Percentiles rank a stretch among this genome's conserved stretches.
Evolutionary conservation across 331 rosid species (phyloP).

Genomic region (Malus hybrid): DNA sequence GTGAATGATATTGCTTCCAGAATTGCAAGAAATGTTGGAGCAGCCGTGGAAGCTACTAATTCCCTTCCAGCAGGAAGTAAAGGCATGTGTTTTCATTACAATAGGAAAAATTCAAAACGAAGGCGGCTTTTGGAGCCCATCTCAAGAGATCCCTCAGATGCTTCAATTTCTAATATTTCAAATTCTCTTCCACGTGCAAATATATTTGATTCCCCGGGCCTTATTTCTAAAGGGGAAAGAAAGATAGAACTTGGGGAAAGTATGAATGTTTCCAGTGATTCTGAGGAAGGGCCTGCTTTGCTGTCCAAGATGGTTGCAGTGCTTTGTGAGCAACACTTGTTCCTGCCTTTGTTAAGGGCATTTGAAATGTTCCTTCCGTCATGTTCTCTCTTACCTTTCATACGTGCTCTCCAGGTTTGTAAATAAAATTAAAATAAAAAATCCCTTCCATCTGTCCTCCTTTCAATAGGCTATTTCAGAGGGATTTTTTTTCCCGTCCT

Average conservation of each 20-base stretch:
- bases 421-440: conserved; percentile 13
- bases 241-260: conserved; percentile 27
- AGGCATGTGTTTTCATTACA: conserved; percentile 67
- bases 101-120: conserved; percentile 71
- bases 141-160: conserved; percentile 27
- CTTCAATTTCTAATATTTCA: conserved; percentile 28
- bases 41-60: conserved; percentile 88
- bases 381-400: conserved; percentile 77
- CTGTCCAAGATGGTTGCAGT: conserved; percentile 94
- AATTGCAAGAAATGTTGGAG: conserved; percentile 77
- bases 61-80: conserved; percentile 55
- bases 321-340: conserved; percentile 81
- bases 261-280: conserved; percentile 27
- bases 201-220: conserved; percentile 32
- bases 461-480: neutral
- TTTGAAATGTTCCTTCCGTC: conserved; percentile 99
- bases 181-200: conserved; percentile 34
- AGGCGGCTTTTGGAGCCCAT: conserved; percentile 57
- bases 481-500: neutral
- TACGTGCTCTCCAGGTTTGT: conserved; percentile 93
- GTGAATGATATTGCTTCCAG: conserved; percentile 90
- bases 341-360: conserved; percentile 89
- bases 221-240: conserved; percentile 32
- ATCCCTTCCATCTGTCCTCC: conserved; percentile 8
- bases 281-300: conserved; percentile 62